Percentiles rank a stretch among this genome's conserved stretches.
Evolutionary conservation across 331 rosid species (phyloP).

Genomic region (Pyracantha coccinea): DNA sequence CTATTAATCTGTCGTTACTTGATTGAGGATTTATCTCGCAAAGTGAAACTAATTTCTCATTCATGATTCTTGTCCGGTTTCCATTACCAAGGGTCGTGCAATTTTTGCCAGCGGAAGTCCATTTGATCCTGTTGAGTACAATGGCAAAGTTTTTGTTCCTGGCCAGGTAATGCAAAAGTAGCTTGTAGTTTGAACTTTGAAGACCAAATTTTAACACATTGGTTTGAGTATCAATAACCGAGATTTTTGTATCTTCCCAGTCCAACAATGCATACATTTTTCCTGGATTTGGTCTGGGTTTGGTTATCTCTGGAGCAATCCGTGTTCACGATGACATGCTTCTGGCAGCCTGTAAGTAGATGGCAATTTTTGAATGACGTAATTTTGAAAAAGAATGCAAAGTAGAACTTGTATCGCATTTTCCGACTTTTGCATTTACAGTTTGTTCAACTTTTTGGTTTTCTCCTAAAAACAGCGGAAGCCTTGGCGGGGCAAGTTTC

Average conservation of each 20-base stretch:
- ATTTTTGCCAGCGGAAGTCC: slow-evolving; percentile 98
- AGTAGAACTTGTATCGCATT: neutral
- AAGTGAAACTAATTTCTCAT: neutral
- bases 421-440: neutral
- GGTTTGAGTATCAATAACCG: neutral
- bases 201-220: neutral
- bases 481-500: slow-evolving; percentile 73
- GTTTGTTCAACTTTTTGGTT: neutral
- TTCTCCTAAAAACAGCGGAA: slow-evolving; percentile 49
- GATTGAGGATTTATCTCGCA: neutral
- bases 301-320: slow-evolving; percentile 88
- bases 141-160: slow-evolving; percentile 70
- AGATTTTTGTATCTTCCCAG: slow-evolving; percentile 29
- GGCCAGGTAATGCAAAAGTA: slow-evolving; percentile 60
- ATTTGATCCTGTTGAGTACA: slow-evolving; percentile 66
- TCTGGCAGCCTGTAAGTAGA: slow-evolving; percentile 86
- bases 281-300: slow-evolving; percentile 88
- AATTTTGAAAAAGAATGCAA: neutral
- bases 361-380: neutral
- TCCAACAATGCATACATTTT: slow-evolving; percentile 98
- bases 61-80: slow-evolving; percentile 4
- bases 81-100: slow-evolving; percentile 61
- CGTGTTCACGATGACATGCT: slow-evolving; percentile 95
- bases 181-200: too few relatives aligned
- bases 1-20: neutral